A percentile compares a stretch with the other conserved stretches of the same genome.
phyloP scores from a whole-genome alignment of 2,329 filamentous ascomycete species.

The Stachybotrys chartarum region DNA sequence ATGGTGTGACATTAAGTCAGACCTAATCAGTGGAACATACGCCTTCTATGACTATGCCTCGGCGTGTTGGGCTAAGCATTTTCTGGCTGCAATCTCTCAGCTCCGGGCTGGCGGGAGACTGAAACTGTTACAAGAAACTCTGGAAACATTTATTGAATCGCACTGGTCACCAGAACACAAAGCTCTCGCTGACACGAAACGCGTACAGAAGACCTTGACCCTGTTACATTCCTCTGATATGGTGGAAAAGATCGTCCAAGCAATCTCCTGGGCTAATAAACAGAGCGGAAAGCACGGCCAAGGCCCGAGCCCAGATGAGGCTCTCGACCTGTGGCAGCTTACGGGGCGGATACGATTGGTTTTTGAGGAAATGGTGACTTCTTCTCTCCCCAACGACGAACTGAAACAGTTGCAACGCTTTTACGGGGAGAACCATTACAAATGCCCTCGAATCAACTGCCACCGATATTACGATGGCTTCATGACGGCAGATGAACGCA shows the following conservation, averaged over 20 bases:
- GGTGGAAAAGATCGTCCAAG: background rate
- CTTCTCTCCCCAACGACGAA: background rate
- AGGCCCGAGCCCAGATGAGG: background rate
- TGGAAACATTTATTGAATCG: background rate
- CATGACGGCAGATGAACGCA: background rate
- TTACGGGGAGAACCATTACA: slow-evolving; percentile 3
- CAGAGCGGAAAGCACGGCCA: background rate
- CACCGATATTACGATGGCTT: background rate
- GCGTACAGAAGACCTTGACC: background rate
- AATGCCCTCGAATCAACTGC: slow-evolving; percentile 3
- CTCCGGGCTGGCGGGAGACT: background rate
- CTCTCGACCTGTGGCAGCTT: background rate
- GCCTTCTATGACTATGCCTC: slow-evolving; percentile 5
- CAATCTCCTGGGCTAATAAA: background rate
- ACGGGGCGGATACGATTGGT: background rate
- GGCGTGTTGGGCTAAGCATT: slow-evolving; percentile 4
- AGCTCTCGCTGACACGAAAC: background rate
- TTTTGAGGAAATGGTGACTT: background rate
- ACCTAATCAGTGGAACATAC: background rate
- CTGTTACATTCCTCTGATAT: background rate
- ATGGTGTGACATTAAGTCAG: background rate
- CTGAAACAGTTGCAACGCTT: background rate
- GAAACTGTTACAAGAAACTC: background rate
- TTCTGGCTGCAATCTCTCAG: background rate
- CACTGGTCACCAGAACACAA: background rate